Evolutionary conservation across 2,329 filamentous ascomycete genomes (phyloP).

Genomic region (Stemphylium lycopersici): DNA sequence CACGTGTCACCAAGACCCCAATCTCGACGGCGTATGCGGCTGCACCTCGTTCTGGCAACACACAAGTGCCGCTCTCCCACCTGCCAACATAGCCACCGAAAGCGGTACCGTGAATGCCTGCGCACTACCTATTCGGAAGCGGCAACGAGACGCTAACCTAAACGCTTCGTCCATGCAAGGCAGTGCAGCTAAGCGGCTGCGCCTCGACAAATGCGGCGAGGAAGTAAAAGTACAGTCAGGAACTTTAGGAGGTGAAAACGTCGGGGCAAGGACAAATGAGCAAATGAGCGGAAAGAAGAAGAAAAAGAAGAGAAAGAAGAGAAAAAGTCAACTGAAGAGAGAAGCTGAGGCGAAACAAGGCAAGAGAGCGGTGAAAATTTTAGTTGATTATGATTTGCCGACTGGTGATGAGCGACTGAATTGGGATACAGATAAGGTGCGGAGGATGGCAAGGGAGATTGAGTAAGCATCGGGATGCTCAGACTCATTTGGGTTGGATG

Average conservation of each 20-base stretch:
- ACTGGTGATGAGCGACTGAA: conserved; percentile 22
- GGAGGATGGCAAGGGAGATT: conserved; percentile 31
- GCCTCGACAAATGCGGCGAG: no score
- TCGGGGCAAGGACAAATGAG: not conserved
- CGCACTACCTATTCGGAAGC: not conserved
- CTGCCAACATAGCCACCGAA: not conserved
- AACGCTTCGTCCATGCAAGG: no score
- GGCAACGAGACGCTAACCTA: no score
- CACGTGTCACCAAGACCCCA: conserved; percentile 13
- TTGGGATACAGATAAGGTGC: conserved; percentile 35
- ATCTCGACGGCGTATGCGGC: conserved; percentile 34
- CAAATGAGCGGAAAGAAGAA: not conserved
- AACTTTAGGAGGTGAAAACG: not conserved
- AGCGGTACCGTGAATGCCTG: not conserved
- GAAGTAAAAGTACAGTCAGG: no score
- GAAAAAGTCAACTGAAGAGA: not conserved
- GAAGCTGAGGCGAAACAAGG: not conserved
- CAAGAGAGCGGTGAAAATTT: not conserved
- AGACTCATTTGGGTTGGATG: no score
- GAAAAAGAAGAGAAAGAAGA: not conserved
- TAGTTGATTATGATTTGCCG: conserved; percentile 21
- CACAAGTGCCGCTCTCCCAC: not conserved
- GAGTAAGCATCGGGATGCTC: not conserved
- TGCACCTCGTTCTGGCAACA: conserved; percentile 32
- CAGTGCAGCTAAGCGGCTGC: no score